These are phyloP conservation scores for Moniliophthora roreri DNA, from an alignment of 1,284 basidiomycete genomes.

Conservation along the genomic window DNA sequence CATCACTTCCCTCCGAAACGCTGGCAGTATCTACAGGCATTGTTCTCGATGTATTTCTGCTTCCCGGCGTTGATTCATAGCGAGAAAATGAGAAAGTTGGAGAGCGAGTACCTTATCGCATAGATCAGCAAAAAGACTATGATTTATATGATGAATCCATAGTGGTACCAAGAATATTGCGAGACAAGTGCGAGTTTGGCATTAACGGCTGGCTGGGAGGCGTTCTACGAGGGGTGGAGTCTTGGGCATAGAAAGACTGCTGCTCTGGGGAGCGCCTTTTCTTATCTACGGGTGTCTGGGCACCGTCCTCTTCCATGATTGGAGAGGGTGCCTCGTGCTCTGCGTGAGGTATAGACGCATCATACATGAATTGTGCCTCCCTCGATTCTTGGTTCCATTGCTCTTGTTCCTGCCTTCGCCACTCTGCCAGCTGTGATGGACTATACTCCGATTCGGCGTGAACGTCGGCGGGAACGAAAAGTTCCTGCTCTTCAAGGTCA, in stretches of 20 bases:
- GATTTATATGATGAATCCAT: conserved; percentile 3
- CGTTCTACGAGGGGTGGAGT: background rate
- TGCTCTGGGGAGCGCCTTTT: background rate
- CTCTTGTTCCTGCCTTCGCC: conserved; percentile 41
- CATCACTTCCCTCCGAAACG: conserved; percentile 21
- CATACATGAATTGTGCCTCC: conserved; percentile 18
- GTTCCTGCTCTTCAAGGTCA: conserved; percentile 59
- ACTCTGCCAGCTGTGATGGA: conserved; percentile 30
- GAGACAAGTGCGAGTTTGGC: background rate
- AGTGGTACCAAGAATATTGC: background rate
- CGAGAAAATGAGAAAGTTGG: conserved; percentile 7
- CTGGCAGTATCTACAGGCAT: conserved; percentile 26
- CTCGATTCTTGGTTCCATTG: conserved; percentile 37
- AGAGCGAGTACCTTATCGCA: background rate
- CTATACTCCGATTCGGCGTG: conserved; percentile 33
- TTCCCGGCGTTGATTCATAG: conserved; percentile 1
- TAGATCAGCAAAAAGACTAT: conserved; percentile 12
- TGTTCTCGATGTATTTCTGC: background rate
- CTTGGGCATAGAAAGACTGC: background rate
- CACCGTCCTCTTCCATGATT: conserved; percentile 17
- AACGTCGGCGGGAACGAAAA: conserved; percentile 74
- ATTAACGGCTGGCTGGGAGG: background rate
- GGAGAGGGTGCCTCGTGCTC: conserved; percentile 18
- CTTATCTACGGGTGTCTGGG: background rate
- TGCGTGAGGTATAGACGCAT: conserved; percentile 19